Evolutionary conservation across 805 yeast genomes (phyloP), one percentile per base, ranked within the genome.

Genomic region (Torulaspora maleeae): DNA sequence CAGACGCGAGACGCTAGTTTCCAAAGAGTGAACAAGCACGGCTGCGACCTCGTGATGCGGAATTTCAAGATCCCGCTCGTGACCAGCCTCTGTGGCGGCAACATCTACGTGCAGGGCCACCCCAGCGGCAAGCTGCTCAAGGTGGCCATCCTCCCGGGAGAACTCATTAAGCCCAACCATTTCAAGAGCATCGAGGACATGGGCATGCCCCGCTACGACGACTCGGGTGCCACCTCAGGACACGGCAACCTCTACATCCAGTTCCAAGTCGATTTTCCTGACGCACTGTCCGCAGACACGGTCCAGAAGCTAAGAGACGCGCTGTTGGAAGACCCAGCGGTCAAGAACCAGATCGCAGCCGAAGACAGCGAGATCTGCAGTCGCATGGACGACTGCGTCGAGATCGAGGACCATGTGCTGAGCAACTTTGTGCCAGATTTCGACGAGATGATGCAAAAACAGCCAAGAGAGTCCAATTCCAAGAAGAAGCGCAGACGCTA

Each of bases 21-120:
- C 38, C 54, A 58, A 4, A 53, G 49, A 15, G 72, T 76, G 44
- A 67, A 67, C 11, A 66, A 83, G 49, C 66, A 61, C 38, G 72
- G 64, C 28, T 59, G 73, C 29, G 77, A 78, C 52, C 60, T 80
- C 39, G 67, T 68, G 43, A 59, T 71, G 56, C 72, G 66, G 25
- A 67, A 51, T 29, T 54, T 68, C 32, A 68, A 72, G 37, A 69
- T 80, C 27, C 80, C 77, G 54, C 61, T 80, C 47, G 59, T 68
- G 39, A 79, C 82, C 0, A 80, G 83, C 6, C 58, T 80, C 10
- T 60, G 77, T 36, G 86, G 86, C n/a, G 86, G 86, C 1, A 50
- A 59, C 3, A 53, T 71, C 15, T 49, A 53, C n/a, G 52, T 76
- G 7, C 58, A 62, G 9, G 50, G 52, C 8, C 66, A 61, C 45